Base-by-base conservation (phyloP, 441 rosid genomes). In the Pelargonium exstipulatum region DNA sequence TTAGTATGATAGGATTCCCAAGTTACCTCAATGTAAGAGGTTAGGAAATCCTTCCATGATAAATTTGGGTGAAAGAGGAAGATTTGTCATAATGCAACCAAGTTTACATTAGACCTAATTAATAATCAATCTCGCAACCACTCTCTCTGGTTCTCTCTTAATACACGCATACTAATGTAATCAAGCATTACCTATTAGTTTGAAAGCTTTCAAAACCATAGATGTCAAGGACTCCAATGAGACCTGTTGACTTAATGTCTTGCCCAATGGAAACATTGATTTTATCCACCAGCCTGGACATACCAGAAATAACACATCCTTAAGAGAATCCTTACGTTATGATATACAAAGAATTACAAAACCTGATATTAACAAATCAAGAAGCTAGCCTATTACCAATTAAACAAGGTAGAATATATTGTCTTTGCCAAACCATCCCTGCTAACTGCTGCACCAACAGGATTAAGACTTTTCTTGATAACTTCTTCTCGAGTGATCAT, bases 201-300 rank as follows among this genome's bases (percentile, higher is more conserved):
- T 94, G 90, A 69, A 94, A 94, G 85, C 99, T 94, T 82, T 91
- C 99, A 68, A 94, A 94, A 70, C 98, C 99, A 12, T 91, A 94
- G 46, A 94, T 91, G 63, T 90, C 97, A 35, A 90, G 87, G 67
- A 90, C 95, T 49, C 95, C 97, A 69, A 90, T 90, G 62, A 90
- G 83, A 67, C 79, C 84, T 76, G 78, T 90, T 10, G 97, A 90
- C 58, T 71, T 81, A 26, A 83, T 78, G 78, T 90, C 97, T 79
- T 90, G 97, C 67, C 97, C 97, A 26, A 90, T 88, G 1, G 95
- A 90, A 8, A 70, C 77, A 62, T 90, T 90, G 62, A 90, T 90
- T 80, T 83, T 88, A 71, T 86, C 74, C 53, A 90, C 97, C 78
- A 90, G 66, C 97, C 97, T 90, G 86, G 71, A 66, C 51, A 78